These are phyloP conservation scores for Lepiota brunneoincarnata DNA, from an alignment of 768 basidiomycete genomes.

Conservation along the genomic window DNA sequence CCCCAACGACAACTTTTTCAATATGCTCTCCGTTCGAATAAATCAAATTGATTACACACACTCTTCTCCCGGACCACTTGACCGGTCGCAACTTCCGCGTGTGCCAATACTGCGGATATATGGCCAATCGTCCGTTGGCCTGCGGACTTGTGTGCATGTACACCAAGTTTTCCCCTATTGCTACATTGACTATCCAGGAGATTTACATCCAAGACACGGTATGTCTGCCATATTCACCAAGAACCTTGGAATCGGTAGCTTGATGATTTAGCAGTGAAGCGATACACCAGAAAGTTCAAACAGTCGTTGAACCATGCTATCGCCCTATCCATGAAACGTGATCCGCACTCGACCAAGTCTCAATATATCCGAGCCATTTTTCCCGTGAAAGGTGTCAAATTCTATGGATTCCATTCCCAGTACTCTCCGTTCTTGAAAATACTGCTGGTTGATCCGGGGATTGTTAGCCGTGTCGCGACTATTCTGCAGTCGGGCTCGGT, in stretches of 20 bases:
- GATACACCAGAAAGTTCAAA: conserved; percentile 65
- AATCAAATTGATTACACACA: conserved; percentile 65
- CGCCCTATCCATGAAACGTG: conserved; percentile 73
- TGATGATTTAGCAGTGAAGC: conserved; percentile 52
- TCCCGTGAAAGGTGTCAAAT: conserved; percentile 91
- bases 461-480: conserved; percentile 66
- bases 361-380: conserved; percentile 73
- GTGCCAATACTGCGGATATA: conserved; percentile 87
- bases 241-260: conserved; percentile 2
- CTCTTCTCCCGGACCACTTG: conserved; percentile 56
- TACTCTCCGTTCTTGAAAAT: conserved; percentile 91
- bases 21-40: conserved; percentile 9
- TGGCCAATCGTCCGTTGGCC: conserved; percentile 74
- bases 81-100: conserved; percentile 56
- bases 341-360: conserved; percentile 55
- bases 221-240: conserved; percentile 12
- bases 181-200: conserved; percentile 78
- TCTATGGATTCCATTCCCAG: conserved; percentile 90
- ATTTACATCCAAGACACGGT: conserved; percentile 65
- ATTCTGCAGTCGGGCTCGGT: conserved; percentile 82
- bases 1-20: neutral
- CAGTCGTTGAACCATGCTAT: conserved; percentile 85
- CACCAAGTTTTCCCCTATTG: conserved; percentile 96
- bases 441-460: conserved; percentile 64
- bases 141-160: conserved; percentile 83